These are phyloP conservation scores for Ogataea thermomethanolica DNA, from an alignment of 805 yeast species.

Conservation along the genomic window DNA sequence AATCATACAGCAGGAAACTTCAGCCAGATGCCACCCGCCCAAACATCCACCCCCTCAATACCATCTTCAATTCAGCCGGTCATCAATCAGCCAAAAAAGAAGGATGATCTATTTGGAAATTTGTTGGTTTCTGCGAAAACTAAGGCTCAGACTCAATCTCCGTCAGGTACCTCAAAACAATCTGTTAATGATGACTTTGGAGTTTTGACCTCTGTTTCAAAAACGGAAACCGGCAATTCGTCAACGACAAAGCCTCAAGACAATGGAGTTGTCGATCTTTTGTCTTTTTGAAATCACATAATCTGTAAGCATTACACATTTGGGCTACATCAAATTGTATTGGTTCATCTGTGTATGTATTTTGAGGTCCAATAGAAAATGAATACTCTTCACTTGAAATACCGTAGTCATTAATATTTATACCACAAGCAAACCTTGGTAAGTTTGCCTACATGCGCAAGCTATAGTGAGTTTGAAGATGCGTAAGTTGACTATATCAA, in stretches of 20 bases:
- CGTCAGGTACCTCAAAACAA: conserved; percentile 1
- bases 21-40: not conserved
- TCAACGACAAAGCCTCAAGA: conserved; percentile 7
- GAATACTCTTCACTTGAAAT: no score
- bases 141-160: conserved; percentile 23
- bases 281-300: conserved; percentile 37
- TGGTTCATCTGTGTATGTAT: no score
- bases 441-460: no score
- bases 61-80: conserved; percentile 25
- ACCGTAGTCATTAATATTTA: no score
- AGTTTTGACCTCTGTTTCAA: conserved; percentile 8
- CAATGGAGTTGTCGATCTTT: conserved; percentile 45
- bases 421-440: no score
- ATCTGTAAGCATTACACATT: not conserved
- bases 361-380: no score
- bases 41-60: conserved; percentile 10
- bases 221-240: conserved; percentile 2
- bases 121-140: conserved; percentile 64
- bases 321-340: no score
- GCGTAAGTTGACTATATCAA: no score
- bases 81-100: conserved; percentile 38
- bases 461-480: no score
- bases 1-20: conserved; percentile 14
- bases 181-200: conserved; percentile 15
- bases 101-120: conserved; percentile 69